Evolutionary conservation across 2,329 filamentous ascomycete genomes (phyloP), one percentile per base, ranked within the genome.

Genomic region (Colletotrichum sidae): DNA sequence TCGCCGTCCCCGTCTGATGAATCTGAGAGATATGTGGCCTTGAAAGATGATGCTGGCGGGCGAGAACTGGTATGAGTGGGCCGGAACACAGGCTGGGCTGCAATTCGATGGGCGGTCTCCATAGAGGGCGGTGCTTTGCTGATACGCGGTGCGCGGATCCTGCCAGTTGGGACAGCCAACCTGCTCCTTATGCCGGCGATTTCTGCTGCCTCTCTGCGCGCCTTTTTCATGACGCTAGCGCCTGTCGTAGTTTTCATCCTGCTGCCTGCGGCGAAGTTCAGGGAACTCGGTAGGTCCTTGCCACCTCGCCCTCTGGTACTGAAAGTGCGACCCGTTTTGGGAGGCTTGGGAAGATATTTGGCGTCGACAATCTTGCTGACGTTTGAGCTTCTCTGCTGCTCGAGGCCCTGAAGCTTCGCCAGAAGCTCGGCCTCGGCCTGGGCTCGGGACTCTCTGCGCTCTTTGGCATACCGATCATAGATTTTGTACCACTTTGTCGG

Each of bases 401-500:
- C 83, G 67, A 91, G 82, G 12, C 83, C 86, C 12, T 84, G 82
- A 50, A 91, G 79, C 46, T 86, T 84, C 51, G 15, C 15, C 15
- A 15, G 85, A 60, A 93, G 80, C 57, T 81, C 82, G 65, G 83
- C 84, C 63, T 87, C 84, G 69, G 90, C 89, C 67, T 86, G 86
- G 54, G 86, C 81, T 65, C 87, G 82, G 56, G 86, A 82, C 55
- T 83, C 79, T 39, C 86, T 80, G 42, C 88, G 85, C 67, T 90
- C 82, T 46, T 81, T 81, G 69, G 87, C 84, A 73, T 94, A 90
- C 68, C 88, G 88, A 69, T 84, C 81, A 79, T 96, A 97, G 12
- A 96, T 84, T 60, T 90, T 88, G 74, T 90, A 88, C 94, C 94
- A 97, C 65, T 88, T 88, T 41, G 82, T 81, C 0, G 90, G 87